phyloP scores from a whole-genome alignment of 495 filamentous ascomycete species.

The Lophiostoma macrostomum region DNA sequence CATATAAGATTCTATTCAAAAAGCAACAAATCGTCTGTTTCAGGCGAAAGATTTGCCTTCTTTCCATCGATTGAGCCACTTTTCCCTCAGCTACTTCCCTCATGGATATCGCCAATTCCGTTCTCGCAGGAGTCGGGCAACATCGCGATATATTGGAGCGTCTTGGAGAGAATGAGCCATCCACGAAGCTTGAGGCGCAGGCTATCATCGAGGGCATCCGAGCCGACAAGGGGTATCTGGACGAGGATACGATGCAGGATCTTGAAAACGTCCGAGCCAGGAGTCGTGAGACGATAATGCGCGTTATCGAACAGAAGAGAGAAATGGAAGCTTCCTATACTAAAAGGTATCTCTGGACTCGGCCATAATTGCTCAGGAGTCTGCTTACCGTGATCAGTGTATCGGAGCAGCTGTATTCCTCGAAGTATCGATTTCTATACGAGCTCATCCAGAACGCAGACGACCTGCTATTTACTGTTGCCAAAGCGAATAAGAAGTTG shows the following conservation, averaged over 20 bases:
- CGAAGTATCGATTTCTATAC: slow-evolving; percentile 23
- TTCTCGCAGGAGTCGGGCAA: neutral
- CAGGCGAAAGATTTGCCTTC: no score
- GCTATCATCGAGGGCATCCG: slow-evolving; percentile 4
- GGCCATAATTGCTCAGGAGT: neutral
- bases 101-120: no score
- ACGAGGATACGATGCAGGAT: neutral
- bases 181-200: slow-evolving; percentile 1
- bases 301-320: neutral
- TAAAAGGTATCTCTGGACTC: neutral
- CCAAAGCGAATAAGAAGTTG: neutral
- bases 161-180: slow-evolving; percentile 6
- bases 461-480: slow-evolving; percentile 3
- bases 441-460: slow-evolving; percentile 25
- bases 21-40: no score
- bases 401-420: slow-evolving; percentile 13
- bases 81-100: no score
- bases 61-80: no score
- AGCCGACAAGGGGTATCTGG: slow-evolving; percentile 14
- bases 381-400: neutral
- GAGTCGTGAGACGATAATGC: slow-evolving; percentile 2
- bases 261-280: neutral
- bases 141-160: neutral
- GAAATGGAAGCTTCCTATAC: slow-evolving; percentile 10
- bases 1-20: no score